Conservation (phyloP, 176 grass and related monocot genomes). For the Lolium multiflorum region DNA sequence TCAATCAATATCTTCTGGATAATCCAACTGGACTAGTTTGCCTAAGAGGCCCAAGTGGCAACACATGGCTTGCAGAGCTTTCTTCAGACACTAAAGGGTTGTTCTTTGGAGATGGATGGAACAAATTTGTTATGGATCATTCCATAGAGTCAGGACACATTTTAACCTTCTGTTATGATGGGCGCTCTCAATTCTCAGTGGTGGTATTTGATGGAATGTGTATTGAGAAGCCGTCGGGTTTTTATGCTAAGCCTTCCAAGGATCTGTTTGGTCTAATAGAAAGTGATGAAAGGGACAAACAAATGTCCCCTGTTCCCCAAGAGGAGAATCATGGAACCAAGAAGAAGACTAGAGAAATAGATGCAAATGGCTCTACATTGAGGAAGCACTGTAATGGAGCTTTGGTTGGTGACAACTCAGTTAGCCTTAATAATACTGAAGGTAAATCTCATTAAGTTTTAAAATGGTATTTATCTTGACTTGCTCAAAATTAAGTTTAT, state of each 20-base stretch:
- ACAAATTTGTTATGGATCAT: conserved; percentile 65
- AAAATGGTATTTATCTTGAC: neutral
- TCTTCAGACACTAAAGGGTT: conserved; percentile 40
- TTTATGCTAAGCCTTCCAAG: conserved; percentile 33
- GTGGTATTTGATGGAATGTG: conserved; percentile 55
- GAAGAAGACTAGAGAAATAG: neutral
- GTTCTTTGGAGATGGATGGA: conserved; percentile 66
- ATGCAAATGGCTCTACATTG: neutral
- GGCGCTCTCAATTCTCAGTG: conserved; percentile 58
- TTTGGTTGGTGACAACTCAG: neutral
- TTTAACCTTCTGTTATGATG: conserved; percentile 66
- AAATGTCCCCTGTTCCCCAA: neutral
- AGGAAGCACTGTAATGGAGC: neutral
- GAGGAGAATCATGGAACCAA: neutral
- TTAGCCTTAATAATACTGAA: neutral
- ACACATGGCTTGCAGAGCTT: conserved; percentile 57
- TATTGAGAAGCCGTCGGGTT: conserved; percentile 48
- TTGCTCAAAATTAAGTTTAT: neutral
- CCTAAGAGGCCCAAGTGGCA: conserved; percentile 63
- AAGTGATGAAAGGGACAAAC: conserved; percentile 16
- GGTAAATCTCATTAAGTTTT: conserved; percentile 8
- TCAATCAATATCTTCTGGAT: conserved; percentile 41
- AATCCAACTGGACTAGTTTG: conserved; percentile 45
- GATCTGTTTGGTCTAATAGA: neutral
- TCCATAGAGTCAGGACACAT: conserved; percentile 57